These are phyloP conservation scores for Hypomyces rosellus DNA, from an alignment of 2,329 filamentous ascomycete species.

Conservation along the genomic window DNA sequence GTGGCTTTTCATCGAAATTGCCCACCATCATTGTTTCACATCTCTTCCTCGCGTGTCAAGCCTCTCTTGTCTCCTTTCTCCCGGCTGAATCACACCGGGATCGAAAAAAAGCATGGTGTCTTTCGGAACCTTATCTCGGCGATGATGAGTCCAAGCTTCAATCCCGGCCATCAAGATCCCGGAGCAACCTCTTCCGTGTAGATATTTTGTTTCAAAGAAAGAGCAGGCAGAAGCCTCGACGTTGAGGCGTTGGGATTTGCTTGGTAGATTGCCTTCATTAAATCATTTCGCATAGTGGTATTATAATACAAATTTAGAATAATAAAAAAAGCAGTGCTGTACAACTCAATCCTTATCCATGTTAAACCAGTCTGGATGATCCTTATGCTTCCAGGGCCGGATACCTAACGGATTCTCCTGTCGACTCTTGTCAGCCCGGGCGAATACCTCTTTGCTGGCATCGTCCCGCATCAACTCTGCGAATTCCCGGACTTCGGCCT, in stretches of 20 bases:
- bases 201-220: neutral
- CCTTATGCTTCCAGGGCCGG: conserved; percentile 51
- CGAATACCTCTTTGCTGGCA: conserved; percentile 43
- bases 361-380: conserved; percentile 54
- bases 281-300: neutral
- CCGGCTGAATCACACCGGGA: neutral
- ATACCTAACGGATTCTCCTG: conserved; percentile 50
- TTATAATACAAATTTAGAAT: neutral
- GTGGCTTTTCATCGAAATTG: neutral
- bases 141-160: too few relatives aligned
- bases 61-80: neutral
- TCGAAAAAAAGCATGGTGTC: neutral
- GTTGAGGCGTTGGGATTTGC: too few relatives aligned
- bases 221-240: neutral
- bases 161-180: too few relatives aligned
- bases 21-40: neutral
- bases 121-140: too few relatives aligned
- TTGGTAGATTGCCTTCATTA: neutral
- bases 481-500: conserved; percentile 47
- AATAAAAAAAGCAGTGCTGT: neutral
- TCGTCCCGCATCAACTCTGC: conserved; percentile 40
- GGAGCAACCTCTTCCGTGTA: neutral
- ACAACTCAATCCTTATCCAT: conserved; percentile 21
- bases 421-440: conserved; percentile 47
- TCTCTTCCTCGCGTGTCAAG: too few relatives aligned